These are phyloP conservation scores for Starmera stellimalicola DNA, from an alignment of 1,139 yeast species.

Conservation along the genomic window DNA sequence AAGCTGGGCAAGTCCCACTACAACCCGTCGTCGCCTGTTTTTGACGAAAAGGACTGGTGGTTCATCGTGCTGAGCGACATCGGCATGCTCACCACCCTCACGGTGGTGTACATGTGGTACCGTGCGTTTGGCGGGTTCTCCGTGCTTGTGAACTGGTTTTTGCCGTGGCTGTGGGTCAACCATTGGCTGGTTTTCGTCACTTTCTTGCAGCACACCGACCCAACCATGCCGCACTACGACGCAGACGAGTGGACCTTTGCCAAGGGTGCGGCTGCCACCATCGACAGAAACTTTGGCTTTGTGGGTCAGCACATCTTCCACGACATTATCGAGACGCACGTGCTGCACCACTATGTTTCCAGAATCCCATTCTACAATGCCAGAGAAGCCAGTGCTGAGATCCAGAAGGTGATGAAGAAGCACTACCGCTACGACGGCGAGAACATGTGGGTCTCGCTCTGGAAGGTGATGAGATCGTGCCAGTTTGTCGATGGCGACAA, in stretches of 20 bases:
- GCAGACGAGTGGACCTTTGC: conserved; percentile 53
- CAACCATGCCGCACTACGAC: conserved; percentile 49
- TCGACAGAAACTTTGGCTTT: conserved; percentile 54
- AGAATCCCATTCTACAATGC: conserved; percentile 58
- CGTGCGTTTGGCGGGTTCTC: conserved; percentile 38
- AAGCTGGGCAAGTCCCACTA: conserved; percentile 32
- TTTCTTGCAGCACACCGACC: conserved; percentile 51
- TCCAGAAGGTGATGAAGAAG: conserved; percentile 50
- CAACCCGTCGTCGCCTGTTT: conserved; percentile 43
- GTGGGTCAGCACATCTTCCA: conserved; percentile 50
- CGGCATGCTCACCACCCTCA: conserved; percentile 35
- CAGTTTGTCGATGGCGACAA: conserved; percentile 54
- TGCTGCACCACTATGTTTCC: conserved; percentile 51
- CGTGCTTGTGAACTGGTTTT: conserved; percentile 39
- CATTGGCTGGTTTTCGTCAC: conserved; percentile 61
- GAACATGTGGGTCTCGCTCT: conserved; percentile 48
- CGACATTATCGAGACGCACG: conserved; percentile 58
- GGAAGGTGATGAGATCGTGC: conserved; percentile 48
- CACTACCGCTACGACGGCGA: conserved; percentile 45
- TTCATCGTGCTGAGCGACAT: conserved; percentile 43
- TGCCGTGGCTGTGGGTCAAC: conserved; percentile 50
- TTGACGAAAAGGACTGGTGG: conserved; percentile 49
- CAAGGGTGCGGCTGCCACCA: conserved; percentile 59
- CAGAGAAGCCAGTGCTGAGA: conserved; percentile 49
- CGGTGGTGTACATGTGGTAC: conserved; percentile 40